phyloP scores from a whole-genome alignment of 2,329 filamentous ascomycete species.

The Colletotrichum sp. region DNA sequence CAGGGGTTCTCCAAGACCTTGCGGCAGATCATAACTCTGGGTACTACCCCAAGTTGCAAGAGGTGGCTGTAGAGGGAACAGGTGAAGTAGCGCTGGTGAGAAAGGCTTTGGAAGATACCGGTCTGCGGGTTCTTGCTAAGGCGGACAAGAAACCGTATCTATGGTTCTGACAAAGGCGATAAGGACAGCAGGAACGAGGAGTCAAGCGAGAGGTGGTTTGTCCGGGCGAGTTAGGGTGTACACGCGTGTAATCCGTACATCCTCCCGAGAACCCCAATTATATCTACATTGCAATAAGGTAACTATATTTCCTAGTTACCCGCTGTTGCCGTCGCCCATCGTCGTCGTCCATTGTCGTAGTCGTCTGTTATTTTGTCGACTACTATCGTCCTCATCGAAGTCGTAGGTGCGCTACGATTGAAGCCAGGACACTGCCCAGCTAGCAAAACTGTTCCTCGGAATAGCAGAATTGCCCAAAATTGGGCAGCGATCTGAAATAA shows the following conservation, averaged over 20 bases:
- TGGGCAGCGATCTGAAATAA: background rate
- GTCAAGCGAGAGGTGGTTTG: background rate
- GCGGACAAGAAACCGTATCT: background rate
- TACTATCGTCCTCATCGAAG: too few species aligned
- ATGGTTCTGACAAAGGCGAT: background rate
- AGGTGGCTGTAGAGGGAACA: background rate
- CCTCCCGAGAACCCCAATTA: background rate
- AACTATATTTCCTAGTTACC: too few species aligned
- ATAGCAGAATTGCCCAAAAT: background rate
- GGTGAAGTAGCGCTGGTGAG: background rate
- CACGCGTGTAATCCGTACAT: background rate
- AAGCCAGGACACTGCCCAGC: too few species aligned
- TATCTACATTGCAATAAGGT: too few species aligned
- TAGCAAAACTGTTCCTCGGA: accelerated
- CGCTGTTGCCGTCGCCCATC: too few species aligned
- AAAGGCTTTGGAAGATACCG: background rate
- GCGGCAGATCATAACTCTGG: background rate
- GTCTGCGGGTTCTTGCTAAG: background rate
- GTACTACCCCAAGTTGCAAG: background rate
- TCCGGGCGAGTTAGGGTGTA: too few species aligned
- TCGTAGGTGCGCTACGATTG: too few species aligned
- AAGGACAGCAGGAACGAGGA: background rate
- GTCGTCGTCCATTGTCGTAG: too few species aligned
- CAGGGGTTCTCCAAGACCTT: background rate
- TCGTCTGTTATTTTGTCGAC: too few species aligned